Evolutionary conservation across 2,329 filamentous ascomycete genomes (phyloP), one percentile per base, ranked within the genome.

Genomic region (Xylariales sp.): DNA sequence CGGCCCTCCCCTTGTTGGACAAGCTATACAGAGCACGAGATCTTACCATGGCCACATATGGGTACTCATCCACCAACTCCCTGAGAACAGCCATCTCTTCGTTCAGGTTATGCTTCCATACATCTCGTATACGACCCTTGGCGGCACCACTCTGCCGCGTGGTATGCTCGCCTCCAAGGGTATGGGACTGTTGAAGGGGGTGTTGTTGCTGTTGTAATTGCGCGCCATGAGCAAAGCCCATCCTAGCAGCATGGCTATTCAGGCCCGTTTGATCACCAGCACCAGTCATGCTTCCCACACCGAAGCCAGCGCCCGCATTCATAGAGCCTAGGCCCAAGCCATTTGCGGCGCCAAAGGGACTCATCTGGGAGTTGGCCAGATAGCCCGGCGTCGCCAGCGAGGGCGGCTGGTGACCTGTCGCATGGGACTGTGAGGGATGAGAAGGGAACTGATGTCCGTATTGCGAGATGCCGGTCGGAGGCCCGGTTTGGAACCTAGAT

Each of bases 41-140:
- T n/a, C n/a, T n/a, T n/a, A 95, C 90, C 93, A 98, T 97, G 54
- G 90, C 91, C 65, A 98, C 91, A 61, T 94, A 97, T 31, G 89
- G 88, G 63, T 94, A 97, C 56, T 86, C 87, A 47, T 95, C 86
- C 49, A 97, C 81, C 55, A 97, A 69, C 45, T 86, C 80, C 61
- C 91, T 78, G 52, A 98, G 66, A 37, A 86, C 71, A 7, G 80
- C 84, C 84, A 98, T 93, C 69, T 98, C 93, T 58, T 94, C 86
- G 19, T 87, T 79, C 48, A 97, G 68, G 57, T 97, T 97, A 54
- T 88, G 80, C 61, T 85, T 86, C 93, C 93, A 98, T 28, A 98
- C 93, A 57, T 98, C 91, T 50, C 90, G 80, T 82, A 97, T 97
- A 61, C 89, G 77, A 47, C 82, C 80, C 57, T 88, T 88, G 14